Base-by-base conservation (phyloP, 345 rosid genomes). In the Eucalyptus cloeziana region DNA sequence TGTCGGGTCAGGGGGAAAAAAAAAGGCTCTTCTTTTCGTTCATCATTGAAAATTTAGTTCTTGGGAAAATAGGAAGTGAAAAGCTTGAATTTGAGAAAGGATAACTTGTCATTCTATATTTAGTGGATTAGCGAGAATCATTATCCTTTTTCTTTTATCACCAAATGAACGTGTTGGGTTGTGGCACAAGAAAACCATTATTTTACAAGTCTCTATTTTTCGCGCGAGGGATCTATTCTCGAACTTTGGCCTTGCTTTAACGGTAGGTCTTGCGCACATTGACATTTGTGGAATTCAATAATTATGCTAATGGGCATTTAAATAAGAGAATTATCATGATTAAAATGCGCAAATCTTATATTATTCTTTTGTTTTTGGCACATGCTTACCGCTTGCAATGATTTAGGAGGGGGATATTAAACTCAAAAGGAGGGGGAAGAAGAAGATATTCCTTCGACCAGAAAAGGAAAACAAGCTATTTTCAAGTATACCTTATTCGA, bases 151-250 rank as follows among this genome's bases (percentile, higher is more conserved):
- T 19, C 43, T 31, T 71, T 71, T 37, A 37, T 71, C 81, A 19
- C 45, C 45, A 37, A 71, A 19, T 19, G 45, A 71, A 71, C 12
- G 45, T 37, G 22, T 1, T 15, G 15, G 2, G 21, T 7, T 16
- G 13, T 69, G 5, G 22, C 13, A 7, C 43, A 5, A 2, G 44
- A 69, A 69, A 69, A 37, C 2, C 47, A 76, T 76, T 21, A 21
- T 21, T 21, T 40, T 0, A 3, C 5, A 0, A 1, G 47, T 37
- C 43, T 76, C 27, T 76, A 40, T 76, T 0, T 76, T 76, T 76
- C 5, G 14, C 14, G 8, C 8, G 27, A 40, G 10, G 0, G 3
- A 11, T 76, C 43, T 37, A 19, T 7, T 21, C 0, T 13, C 14
- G 0, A 37, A 37, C 47, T 21, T 37, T 3, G 8, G 45, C 11